phyloP scores from a whole-genome alignment of 345 rosid species.

The Syzygium jambos region DNA sequence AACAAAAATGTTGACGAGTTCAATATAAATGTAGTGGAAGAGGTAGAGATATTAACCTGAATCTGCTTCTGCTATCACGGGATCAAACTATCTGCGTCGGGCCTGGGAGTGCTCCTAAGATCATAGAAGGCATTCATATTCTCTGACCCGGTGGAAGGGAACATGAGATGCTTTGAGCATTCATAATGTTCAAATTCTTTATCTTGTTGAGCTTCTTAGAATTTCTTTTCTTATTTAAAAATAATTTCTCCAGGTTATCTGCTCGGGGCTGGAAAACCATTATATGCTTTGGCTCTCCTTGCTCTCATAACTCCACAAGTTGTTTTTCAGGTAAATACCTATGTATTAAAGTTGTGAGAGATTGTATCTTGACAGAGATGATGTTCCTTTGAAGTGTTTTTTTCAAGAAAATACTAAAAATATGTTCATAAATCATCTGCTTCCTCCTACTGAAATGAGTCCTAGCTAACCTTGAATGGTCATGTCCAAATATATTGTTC shows the following conservation, averaged over 20 bases:
- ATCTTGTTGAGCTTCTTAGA: not conserved
- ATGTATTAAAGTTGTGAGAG: not conserved
- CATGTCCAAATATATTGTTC: not conserved
- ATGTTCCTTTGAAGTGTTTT: not conserved
- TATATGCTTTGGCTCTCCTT: constrained; percentile 72
- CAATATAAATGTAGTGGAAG: not conserved
- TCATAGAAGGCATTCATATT: not conserved
- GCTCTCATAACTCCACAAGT: constrained; percentile 74
- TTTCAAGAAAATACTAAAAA: not conserved
- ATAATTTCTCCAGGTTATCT: constrained; percentile 57
- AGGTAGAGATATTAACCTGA: not conserved
- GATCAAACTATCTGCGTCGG: not conserved
- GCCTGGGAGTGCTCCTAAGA: not conserved
- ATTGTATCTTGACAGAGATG: not conserved
- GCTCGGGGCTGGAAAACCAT: constrained; percentile 91
- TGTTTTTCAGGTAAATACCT: constrained; percentile 63
- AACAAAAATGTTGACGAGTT: not conserved
- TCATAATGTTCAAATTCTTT: not conserved
- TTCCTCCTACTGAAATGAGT: not conserved
- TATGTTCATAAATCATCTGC: not conserved
- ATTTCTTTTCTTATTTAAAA: not conserved
- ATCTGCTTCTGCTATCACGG: not conserved
- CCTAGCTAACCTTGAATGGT: not conserved
- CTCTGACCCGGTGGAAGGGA: not conserved
- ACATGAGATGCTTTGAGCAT: not conserved